phyloP scores from a whole-genome alignment of 2,329 filamentous ascomycete genomes.

The Xylariaceae sp. region DNA sequence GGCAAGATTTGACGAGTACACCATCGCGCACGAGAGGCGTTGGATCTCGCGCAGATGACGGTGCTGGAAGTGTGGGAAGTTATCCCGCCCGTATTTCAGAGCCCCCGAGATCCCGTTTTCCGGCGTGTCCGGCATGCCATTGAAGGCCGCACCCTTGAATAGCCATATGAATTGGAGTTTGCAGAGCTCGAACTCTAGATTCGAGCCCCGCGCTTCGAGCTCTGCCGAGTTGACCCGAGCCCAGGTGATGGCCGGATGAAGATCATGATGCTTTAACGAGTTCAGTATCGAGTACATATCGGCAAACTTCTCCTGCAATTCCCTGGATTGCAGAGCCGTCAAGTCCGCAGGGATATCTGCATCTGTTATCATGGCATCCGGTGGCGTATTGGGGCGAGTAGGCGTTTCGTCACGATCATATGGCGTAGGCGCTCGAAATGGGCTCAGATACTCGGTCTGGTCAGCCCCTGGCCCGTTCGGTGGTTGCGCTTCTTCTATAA shows the following conservation, averaged over 20 bases:
- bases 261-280: slow-evolving; percentile 70
- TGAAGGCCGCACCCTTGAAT: slow-evolving; percentile 62
- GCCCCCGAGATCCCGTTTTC: slow-evolving; percentile 61
- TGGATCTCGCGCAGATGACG: slow-evolving; percentile 78
- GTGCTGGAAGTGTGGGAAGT: slow-evolving; percentile 71
- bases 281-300: slow-evolving; percentile 90
- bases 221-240: slow-evolving; percentile 66
- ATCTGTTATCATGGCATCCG: slow-evolving; percentile 30
- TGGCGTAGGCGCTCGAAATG: too few relatives aligned
- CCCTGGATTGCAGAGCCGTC: slow-evolving; percentile 58
- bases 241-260: slow-evolving; percentile 85
- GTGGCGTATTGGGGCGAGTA: slow-evolving; percentile 15
- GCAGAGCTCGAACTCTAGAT: slow-evolving; percentile 91
- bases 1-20: slow-evolving; percentile 71
- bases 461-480: slow-evolving; percentile 15
- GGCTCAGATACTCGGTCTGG: slow-evolving; percentile 12
- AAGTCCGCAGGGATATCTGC: slow-evolving; percentile 44
- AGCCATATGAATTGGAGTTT: slow-evolving; percentile 88
- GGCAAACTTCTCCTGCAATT: slow-evolving; percentile 77
- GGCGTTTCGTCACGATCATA: not conserved
- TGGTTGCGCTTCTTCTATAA: slow-evolving; percentile 67
- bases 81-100: slow-evolving; percentile 69
- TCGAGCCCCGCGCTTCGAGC: slow-evolving; percentile 80
- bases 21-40: slow-evolving; percentile 76
- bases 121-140: slow-evolving; percentile 51